Percentiles rank a stretch among this genome's conserved stretches.
phyloP scores from a whole-genome alignment of 192 early-diverging fungal species.

The Anaeromyces robustus region DNA sequence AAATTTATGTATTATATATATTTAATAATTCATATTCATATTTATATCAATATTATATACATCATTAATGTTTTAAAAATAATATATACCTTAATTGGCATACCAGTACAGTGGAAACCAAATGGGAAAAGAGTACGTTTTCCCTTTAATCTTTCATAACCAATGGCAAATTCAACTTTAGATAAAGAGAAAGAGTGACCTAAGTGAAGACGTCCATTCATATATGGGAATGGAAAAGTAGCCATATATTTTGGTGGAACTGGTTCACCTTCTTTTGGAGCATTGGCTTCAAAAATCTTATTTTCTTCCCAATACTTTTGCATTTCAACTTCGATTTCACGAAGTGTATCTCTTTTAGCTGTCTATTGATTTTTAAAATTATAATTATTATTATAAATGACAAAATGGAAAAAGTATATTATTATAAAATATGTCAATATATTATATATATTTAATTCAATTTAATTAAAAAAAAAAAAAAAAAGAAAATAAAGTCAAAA shows the following conservation, averaged over 20 bases:
- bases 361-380: constrained; percentile 18
- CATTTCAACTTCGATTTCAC: constrained; percentile 52
- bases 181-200: constrained; percentile 94
- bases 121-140: constrained; percentile 85
- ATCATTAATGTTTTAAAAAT: no score
- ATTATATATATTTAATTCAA: no score
- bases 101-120: constrained; percentile 97
- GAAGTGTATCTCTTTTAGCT: constrained; percentile 62
- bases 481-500: no score
- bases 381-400: no score
- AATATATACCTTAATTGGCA: constrained; percentile 83
- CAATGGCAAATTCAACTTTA: constrained; percentile 89
- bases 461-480: no score
- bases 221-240: constrained; percentile 95
- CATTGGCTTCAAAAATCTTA: constrained; percentile 70
- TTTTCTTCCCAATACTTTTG: constrained; percentile 65
- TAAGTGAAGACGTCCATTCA: constrained; percentile 81
- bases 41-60: no score
- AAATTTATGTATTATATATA: background rate
- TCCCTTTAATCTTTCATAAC: constrained; percentile 85
- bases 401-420: no score
- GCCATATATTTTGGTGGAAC: constrained; percentile 78
- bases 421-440: no score
- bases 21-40: no score
- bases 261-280: constrained; percentile 47